These are phyloP conservation scores for Suillus variegatus DNA, from an alignment of 768 basidiomycete species.

Conservation along the genomic window DNA sequence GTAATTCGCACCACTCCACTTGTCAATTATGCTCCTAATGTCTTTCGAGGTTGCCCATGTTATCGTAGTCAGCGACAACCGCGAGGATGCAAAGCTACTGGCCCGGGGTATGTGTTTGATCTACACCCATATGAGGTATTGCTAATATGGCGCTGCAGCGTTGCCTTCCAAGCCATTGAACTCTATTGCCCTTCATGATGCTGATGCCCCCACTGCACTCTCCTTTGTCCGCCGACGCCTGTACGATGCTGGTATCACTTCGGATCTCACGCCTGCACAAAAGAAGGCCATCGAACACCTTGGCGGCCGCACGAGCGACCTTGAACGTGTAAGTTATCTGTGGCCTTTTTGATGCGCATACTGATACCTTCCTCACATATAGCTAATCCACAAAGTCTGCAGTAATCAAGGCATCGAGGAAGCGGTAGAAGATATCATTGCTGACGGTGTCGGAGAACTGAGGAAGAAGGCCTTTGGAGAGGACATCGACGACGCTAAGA, in stretches of 20 bases:
- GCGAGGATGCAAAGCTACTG: conserved; percentile 82
- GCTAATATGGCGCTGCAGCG: not conserved
- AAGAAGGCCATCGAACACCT: conserved; percentile 65
- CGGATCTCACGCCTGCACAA: conserved; percentile 58
- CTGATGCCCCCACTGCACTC: conserved; percentile 77
- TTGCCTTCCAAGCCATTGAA: conserved; percentile 84
- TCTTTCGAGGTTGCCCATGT: conserved; percentile 82
- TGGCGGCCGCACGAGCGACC: conserved; percentile 89
- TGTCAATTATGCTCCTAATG: not conserved
- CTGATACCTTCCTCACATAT: conserved; percentile 2
- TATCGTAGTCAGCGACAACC: conserved; percentile 86
- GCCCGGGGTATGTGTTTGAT: conserved; percentile 59
- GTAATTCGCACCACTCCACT: conserved; percentile 36
- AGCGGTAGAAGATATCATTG: conserved; percentile 89
- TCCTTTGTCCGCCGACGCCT: conserved; percentile 83
- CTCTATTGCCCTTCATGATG: conserved; percentile 80
- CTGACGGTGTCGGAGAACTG: conserved; percentile 76
- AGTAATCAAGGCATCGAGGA: conserved; percentile 71
- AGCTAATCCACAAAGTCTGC: conserved; percentile 87
- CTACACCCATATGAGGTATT: not conserved
- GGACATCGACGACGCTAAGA: conserved; percentile 85
- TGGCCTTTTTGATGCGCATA: not conserved
- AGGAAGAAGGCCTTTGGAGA: conserved; percentile 94
- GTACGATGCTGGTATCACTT: conserved; percentile 51
- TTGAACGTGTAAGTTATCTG: conserved; percentile 65